Percentiles rank a stretch among this genome's conserved stretches.
phyloP scores from a whole-genome alignment of 495 filamentous ascomycete genomes.

The Penicillium silybi region DNA sequence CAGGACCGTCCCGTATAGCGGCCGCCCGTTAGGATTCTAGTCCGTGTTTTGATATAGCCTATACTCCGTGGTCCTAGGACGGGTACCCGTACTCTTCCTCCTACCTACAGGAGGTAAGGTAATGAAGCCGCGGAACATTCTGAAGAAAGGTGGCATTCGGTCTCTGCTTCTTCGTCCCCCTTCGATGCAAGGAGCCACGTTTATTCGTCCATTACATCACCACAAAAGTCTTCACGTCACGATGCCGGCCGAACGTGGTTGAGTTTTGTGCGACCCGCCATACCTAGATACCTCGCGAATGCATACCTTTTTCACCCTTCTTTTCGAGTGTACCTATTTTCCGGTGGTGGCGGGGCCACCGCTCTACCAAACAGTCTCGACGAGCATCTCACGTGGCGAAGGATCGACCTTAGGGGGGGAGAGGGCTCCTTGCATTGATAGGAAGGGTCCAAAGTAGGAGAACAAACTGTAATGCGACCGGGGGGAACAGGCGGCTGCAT shows the following conservation, averaged over 20 bases:
- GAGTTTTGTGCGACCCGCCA: neutral
- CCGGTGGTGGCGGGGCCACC: too few species aligned
- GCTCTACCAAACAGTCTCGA: neutral
- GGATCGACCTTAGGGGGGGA: neutral
- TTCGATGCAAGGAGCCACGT: conserved; percentile 10
- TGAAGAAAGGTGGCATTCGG: too few species aligned
- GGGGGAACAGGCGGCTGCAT: conserved; percentile 6
- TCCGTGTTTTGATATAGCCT: neutral
- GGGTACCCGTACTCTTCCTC: too few species aligned
- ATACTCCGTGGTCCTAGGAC: neutral
- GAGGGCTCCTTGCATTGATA: neutral
- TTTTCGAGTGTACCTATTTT: neutral
- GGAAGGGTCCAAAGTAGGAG: neutral
- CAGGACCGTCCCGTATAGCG: neutral
- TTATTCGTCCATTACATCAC: conserved; percentile 11
- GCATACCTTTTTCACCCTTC: neutral
- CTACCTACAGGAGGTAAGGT: too few species aligned
- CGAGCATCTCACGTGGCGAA: neutral
- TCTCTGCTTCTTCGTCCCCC: neutral
- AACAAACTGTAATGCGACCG: conserved; percentile 12
- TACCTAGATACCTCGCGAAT: neutral
- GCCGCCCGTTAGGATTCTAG: neutral
- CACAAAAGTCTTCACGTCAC: conserved; percentile 17
- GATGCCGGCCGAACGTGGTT: conserved; percentile 1
- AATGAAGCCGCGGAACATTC: too few species aligned